Evolutionary conservation across 106 monocot genomes (phyloP), one percentile per base, ranked within the genome.

Genomic region (Cymbidium sinense): DNA sequence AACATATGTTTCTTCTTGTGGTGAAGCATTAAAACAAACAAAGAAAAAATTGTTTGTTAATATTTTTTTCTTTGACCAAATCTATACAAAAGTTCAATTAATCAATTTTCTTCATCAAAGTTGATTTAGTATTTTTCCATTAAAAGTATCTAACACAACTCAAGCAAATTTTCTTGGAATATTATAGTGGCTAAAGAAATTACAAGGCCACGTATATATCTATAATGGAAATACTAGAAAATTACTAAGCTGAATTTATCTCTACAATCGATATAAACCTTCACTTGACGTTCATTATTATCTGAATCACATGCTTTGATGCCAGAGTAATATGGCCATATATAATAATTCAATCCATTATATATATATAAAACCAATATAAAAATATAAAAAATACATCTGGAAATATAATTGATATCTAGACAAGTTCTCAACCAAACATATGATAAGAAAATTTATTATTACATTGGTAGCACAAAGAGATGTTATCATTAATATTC

Each of bases 251-350:
- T 21, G 39, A 20, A 72, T 39, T 33, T 39, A 36, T 37, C 34
- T 37, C 71, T 39, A 72, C 20, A 37, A 47, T 35, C 12, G 17
- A 74, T 27, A 67, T 19, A 74, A 3, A 74, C 74, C 43, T 74
- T 74, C 28, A 27, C n/a, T 28, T 74, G 23, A 23, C 28, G 44
- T 8, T 74, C 44, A 44, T 23, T 25, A 43, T 44, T 44, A 74
- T 74, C 74, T 43, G 28, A 44, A 44, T 44, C 28, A 74, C 74
- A 74, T 27, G 44, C 0, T 44, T 35, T 44, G 47, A 74, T 12
- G 23, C 25, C 35, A 11, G 35, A 74, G 44, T 85, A 91, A 62
- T 88, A 93, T 51, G 84, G 73, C 93, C 93, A 93, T 51, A n/a
- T n/a, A n/a, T n/a, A n/a, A n/a, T n/a, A n/a, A n/a, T 91, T 54